Evolutionary conservation across 805 yeast genomes (phyloP), one percentile per base, ranked within the genome.

Genomic region (Ogataea paraovalis): DNA sequence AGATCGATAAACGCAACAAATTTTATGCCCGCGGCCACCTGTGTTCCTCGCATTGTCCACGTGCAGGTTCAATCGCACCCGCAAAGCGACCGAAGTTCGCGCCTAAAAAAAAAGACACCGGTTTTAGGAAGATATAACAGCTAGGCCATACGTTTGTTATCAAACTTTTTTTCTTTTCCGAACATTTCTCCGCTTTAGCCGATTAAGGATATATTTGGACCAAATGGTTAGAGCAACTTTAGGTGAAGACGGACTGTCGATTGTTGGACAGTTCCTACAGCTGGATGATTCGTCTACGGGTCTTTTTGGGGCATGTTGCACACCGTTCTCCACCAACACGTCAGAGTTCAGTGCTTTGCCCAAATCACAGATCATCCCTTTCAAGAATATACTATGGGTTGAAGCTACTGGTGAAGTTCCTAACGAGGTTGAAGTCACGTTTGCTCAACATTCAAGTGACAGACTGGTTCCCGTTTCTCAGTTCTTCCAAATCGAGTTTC

Each of bases 331-430:
- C 12, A 51, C 57, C 3, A 22, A 38, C 19, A 48, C 51, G 8
- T 47, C 58, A 30, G 20, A 37, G 9, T 46, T 47, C 25, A 32
- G 39, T 20, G 20, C 21, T 7, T 25, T 39, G 9, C 43, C 49
- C n/a, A 21, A 21, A 18, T 46, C 50, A 9, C 23, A 43, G 14
- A 40, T 59, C n/a, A 51, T 64, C 1, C 57, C 61, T 2, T 62
- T 54, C 43, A 49, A 49, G 30, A 50, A 59, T 47, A 57, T 65
- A 19, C 38, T 65, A 8, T 57, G 65, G 64, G 64, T 53, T 3
- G 62, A 64, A 14, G 39, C 47, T 10, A 49, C 50, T 4, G 49
- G 32, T 22, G 40, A 50, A 3, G 47, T 50, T 2, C 44, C 39
- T 4, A 45, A 56, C 34, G 63, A 60, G 36, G 38, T 60, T 16